These are phyloP conservation scores for Porogramme epimiltina DNA, from an alignment of 1,284 basidiomycete genomes.

Conservation along the genomic window DNA sequence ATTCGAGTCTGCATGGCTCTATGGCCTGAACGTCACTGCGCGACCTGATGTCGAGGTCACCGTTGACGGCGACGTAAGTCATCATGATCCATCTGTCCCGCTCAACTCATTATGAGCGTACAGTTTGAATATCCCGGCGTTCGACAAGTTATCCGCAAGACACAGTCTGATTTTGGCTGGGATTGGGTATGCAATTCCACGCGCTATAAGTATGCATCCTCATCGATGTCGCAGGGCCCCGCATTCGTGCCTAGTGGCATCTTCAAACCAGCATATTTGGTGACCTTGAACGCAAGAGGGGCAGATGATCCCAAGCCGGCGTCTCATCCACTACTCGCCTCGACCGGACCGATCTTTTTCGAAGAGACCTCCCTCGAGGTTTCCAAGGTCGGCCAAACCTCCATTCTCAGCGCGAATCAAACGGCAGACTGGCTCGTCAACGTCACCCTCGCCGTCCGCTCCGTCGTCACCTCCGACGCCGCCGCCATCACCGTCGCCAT, in stretches of 20 bases:
- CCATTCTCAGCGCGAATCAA: slow-evolving; percentile 40
- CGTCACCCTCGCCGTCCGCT: slow-evolving; percentile 52
- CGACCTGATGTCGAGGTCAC: slow-evolving; percentile 48
- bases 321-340: slow-evolving; percentile 28
- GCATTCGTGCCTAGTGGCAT: slow-evolving; percentile 59
- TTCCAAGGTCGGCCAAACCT: slow-evolving; percentile 52
- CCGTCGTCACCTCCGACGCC: slow-evolving; percentile 35
- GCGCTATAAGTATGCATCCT: not conserved
- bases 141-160: slow-evolving; percentile 52
- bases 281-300: slow-evolving; percentile 38
- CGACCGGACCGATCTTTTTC: slow-evolving; percentile 42
- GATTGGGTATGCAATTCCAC: slow-evolving; percentile 46
- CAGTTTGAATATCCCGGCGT: slow-evolving; percentile 56
- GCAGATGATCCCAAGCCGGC: slow-evolving; percentile 6
- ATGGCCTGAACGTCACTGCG: slow-evolving; percentile 53
- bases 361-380: slow-evolving; percentile 59
- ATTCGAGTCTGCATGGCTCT: slow-evolving; percentile 55
- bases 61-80: slow-evolving; percentile 32
- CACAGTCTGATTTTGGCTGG: slow-evolving; percentile 60
- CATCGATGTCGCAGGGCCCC: slow-evolving; percentile 52
- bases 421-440: slow-evolving; percentile 58
- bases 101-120: not conserved
- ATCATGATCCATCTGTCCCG: too few species aligned
- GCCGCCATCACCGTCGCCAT: slow-evolving; percentile 46
- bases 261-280: slow-evolving; percentile 53